A percentile compares a stretch with the other conserved stretches of the same genome.
Conservation (phyloP, 164 flowering plant genomes). For the Protea cynaroides region DNA sequence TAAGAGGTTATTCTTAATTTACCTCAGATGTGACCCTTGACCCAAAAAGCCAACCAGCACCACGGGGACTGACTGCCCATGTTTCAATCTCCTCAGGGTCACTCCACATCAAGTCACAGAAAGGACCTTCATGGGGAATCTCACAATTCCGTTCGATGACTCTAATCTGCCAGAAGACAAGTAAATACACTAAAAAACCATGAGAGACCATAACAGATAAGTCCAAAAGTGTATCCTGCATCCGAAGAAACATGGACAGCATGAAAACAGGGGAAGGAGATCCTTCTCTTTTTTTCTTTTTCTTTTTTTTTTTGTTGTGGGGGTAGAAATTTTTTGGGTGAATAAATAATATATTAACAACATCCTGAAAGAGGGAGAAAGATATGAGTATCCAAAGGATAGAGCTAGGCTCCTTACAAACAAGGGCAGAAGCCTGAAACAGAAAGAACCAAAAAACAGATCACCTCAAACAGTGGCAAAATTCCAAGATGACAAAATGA, state of each 20-base stretch:
- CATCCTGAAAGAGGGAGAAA: no score
- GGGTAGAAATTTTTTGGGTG: no score
- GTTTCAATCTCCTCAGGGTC: slow-evolving; percentile 99
- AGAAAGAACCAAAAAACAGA: no score
- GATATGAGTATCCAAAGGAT: no score
- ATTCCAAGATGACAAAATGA: no score
- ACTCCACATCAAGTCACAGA: slow-evolving; percentile 99
- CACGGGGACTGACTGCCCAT: slow-evolving; percentile 99
- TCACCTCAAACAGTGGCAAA: no score
- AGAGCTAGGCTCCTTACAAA: no score
- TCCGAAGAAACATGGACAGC: background rate
- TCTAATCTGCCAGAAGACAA: slow-evolving; percentile 57
- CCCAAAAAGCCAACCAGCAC: slow-evolving; percentile 99
- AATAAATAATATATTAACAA: no score
- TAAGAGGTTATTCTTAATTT: background rate
- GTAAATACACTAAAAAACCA: background rate
- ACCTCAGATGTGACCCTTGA: slow-evolving; percentile 98
- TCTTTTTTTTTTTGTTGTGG: no score
- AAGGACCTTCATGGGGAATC: slow-evolving; percentile 99
- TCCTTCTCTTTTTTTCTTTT: no score
- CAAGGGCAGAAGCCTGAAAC: no score
- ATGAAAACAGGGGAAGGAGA: background rate
- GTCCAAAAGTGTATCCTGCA: no score
- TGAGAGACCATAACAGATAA: background rate
- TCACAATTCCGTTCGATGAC: slow-evolving; percentile 92